Base-by-base conservation (phyloP, 2,329 filamentous ascomycete genomes). In the Microsporum audouinii region DNA sequence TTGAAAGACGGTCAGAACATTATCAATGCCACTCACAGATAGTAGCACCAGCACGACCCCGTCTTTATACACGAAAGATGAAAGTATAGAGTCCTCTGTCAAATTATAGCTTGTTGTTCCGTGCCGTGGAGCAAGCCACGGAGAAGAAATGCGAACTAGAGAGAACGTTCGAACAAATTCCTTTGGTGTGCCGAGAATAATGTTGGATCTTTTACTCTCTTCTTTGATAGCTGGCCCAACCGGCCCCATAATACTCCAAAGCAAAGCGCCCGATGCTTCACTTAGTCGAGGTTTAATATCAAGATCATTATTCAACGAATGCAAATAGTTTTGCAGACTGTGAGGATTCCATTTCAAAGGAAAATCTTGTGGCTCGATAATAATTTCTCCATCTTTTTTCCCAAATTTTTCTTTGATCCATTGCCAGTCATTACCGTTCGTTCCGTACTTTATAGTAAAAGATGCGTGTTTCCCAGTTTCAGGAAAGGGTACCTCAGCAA, bases 51-150 rank as follows among this genome's bases (percentile, higher is more conserved):
- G 75, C 71, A 90, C 87, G 27, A 84, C 80, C 0, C 92, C 91
- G 65, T 87, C 78, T 0, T 77, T 72, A 29, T 84, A 86, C 27
- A 95, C 76, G 66, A 96, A 96, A 0, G 89, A 88, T 62, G 86
- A 85, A 17, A 95, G 71, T 1, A 96, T 75, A 0, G 85, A 89
- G 68, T 95, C 88, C 66, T 91, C 88, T 63, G 90, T 87, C 3
- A 91, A 77, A 3, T 77, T 75, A 61, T 95, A 88, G 0, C 76
- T 76, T 2, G 77, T 73, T 64, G 82, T 84, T 10, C 91, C 91
- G 71, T 96, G 91, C 43, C 90, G 80, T n/a, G 92, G 92, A 5
- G 88, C 89, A 8, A 96, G 77, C 92, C 92, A 97, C 1, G 91
- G 87, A 38, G 81, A 82, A 84, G 86, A 94, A 2, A 89, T 78